These are phyloP conservation scores for Haematococcus lacustris DNA, from an alignment of 139 green algal species.

Conservation along the genomic window DNA sequence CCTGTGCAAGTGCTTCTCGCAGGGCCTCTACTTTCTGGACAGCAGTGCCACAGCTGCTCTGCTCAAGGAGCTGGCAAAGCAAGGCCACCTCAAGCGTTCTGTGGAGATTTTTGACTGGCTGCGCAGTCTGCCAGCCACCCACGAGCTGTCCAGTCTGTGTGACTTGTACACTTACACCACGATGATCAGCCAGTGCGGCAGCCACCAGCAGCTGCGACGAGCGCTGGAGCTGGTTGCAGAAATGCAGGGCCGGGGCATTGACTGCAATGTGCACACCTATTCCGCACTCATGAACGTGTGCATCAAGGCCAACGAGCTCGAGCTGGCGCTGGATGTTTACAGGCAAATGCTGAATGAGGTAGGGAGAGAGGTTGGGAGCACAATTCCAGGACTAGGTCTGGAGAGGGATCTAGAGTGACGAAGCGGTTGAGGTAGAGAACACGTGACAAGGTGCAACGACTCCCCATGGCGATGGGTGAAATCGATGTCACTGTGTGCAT, in stretches of 20 bases:
- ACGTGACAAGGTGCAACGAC: too few relatives aligned
- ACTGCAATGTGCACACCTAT: slow-evolving; percentile 70
- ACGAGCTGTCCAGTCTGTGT: slow-evolving; percentile 60
- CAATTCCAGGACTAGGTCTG: too few relatives aligned
- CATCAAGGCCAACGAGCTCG: slow-evolving; percentile 66
- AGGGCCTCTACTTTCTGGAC: slow-evolving; percentile 71
- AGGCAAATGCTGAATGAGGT: slow-evolving; percentile 60
- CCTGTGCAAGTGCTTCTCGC: slow-evolving; percentile 1
- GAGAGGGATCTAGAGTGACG: too few relatives aligned
- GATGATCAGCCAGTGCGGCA: slow-evolving; percentile 64
- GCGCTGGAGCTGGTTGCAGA: slow-evolving; percentile 68
- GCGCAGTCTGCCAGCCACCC: slow-evolving; percentile 35
- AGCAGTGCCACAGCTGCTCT: slow-evolving; percentile 61
- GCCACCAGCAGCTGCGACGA: slow-evolving; percentile 55
- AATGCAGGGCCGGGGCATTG: slow-evolving; percentile 53
- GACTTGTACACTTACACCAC: slow-evolving; percentile 89
- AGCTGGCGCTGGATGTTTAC: slow-evolving; percentile 62
- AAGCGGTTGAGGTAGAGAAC: too few relatives aligned
- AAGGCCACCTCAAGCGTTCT: slow-evolving; percentile 37
- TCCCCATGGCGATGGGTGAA: too few relatives aligned
- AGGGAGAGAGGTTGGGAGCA: too few relatives aligned
- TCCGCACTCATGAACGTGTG: slow-evolving; percentile 73
- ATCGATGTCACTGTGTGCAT: too few relatives aligned
- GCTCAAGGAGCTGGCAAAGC: slow-evolving; percentile 78
- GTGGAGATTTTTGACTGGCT: slow-evolving; percentile 85